phyloP scores from a whole-genome alignment of 257 asterid species.

The Voacanga thouarsii region DNA sequence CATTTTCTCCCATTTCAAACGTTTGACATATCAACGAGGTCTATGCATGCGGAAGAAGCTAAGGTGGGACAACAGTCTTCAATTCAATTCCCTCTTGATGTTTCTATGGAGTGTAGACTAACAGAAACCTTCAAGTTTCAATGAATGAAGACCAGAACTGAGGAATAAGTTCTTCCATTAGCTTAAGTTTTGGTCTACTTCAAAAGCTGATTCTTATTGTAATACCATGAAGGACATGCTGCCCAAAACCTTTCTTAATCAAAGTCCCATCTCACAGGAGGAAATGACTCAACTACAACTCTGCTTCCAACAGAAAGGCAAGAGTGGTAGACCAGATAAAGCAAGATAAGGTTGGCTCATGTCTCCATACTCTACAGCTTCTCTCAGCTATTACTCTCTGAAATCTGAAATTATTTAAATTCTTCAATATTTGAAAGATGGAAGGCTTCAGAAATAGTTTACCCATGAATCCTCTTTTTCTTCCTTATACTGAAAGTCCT shows the following conservation, averaged over 20 bases:
- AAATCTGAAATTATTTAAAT: too few species aligned
- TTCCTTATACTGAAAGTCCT: not conserved
- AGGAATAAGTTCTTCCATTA: too few species aligned
- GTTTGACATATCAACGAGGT: too few species aligned
- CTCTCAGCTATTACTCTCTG: not conserved
- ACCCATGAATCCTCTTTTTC: not conserved
- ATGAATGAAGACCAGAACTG: too few species aligned
- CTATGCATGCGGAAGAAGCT: too few species aligned
- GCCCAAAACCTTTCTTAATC: not conserved
- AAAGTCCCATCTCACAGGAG: not conserved
- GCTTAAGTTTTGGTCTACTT: too few species aligned
- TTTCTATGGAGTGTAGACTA: too few species aligned
- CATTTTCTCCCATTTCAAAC: too few species aligned
- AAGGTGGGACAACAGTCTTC: too few species aligned
- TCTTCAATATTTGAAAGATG: not conserved
- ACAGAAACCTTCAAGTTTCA: too few species aligned
- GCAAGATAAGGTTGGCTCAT: not conserved
- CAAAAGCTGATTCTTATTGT: too few species aligned
- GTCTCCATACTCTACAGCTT: not conserved
- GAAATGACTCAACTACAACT: not conserved
- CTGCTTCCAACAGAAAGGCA: not conserved
- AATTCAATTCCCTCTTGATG: too few species aligned
- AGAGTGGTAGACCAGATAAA: not conserved
- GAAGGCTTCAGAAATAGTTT: not conserved
- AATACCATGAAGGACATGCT: not conserved